These are phyloP conservation scores for Kwoniella bestiolae DNA, from an alignment of 768 basidiomycete genomes.

Conservation along the genomic window DNA sequence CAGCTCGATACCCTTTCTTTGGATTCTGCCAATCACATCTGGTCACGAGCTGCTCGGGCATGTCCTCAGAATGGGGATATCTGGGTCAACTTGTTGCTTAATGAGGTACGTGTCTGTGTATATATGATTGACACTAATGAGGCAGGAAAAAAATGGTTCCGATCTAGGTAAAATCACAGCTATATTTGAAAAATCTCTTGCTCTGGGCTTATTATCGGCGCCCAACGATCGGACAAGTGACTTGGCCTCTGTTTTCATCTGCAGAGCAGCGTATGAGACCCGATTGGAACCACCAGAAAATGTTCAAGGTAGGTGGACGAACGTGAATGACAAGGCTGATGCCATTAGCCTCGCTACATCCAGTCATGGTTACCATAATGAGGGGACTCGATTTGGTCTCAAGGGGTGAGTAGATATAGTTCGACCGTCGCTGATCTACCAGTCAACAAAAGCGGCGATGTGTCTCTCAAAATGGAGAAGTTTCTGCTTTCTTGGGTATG, in stretches of 20 bases:
- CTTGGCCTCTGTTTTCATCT: conserved; percentile 28
- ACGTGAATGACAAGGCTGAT: background rate
- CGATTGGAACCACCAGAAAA: conserved; percentile 20
- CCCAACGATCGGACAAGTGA: conserved; percentile 22
- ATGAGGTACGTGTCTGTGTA: conserved; percentile 34
- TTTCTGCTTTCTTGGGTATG: conserved; percentile 76
- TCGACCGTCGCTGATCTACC: background rate
- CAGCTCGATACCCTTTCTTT: conserved; percentile 10
- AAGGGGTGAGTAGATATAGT: conserved; percentile 29
- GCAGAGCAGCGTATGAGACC: conserved; percentile 31
- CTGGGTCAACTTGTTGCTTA: conserved; percentile 35
- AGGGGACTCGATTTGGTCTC: conserved; percentile 35
- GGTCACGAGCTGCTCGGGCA: conserved; percentile 35
- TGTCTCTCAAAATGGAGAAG: conserved; percentile 78
- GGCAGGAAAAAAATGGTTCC: conserved; percentile 26
- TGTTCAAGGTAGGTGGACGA: conserved; percentile 9
- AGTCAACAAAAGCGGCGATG: conserved; percentile 74
- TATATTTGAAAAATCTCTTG: conserved; percentile 33
- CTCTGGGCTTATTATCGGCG: conserved; percentile 33
- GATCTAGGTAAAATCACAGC: conserved; percentile 10
- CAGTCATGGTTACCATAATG: conserved; percentile 36
- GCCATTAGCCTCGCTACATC: conserved; percentile 17
- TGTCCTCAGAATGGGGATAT: conserved; percentile 44
- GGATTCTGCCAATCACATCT: conserved; percentile 20
- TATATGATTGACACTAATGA: background rate